A percentile compares a stretch with the other conserved stretches of the same genome.
These are phyloP conservation scores for Chrysosporium queenslandicum DNA, from an alignment of 2,329 filamentous ascomycete genomes.

Conservation along the genomic window DNA sequence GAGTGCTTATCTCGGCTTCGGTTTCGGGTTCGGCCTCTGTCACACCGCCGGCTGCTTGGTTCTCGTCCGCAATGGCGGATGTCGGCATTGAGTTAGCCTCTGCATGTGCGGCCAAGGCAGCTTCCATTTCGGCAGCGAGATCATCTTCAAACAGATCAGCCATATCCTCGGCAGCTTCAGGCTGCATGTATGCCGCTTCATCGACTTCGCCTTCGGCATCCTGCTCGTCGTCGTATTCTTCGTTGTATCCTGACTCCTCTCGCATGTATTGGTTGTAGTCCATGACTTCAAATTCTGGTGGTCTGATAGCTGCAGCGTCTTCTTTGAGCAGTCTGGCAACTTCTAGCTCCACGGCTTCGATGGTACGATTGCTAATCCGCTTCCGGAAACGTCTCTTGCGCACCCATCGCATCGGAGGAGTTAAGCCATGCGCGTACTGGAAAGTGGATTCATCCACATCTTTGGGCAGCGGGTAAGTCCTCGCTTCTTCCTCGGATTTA, in stretches of 20 bases:
- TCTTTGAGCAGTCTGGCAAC: constrained; percentile 63
- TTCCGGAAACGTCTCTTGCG: constrained; percentile 74
- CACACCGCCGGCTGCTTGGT: constrained; percentile 18
- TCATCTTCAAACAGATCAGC: constrained; percentile 34
- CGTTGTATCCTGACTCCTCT: constrained; percentile 38
- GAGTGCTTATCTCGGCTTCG: constrained; percentile 23
- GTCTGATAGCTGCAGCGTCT: constrained; percentile 52
- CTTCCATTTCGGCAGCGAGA: constrained; percentile 38
- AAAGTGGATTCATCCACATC: constrained; percentile 57
- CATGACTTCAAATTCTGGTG: constrained; percentile 54
- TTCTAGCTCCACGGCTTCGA: constrained; percentile 71
- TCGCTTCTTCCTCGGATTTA: constrained; percentile 55
- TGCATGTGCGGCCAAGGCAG: constrained; percentile 32
- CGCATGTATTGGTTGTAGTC: constrained; percentile 44
- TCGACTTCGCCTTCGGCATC: constrained; percentile 43
- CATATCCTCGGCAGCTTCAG: constrained; percentile 24
- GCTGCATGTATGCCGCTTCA: constrained; percentile 19
- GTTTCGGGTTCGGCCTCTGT: constrained; percentile 9
- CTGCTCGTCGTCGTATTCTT: constrained; percentile 39
- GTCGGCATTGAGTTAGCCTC: constrained; percentile 24
- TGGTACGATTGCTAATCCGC: constrained; percentile 69
- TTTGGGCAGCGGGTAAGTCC: constrained; percentile 56
- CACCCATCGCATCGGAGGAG: constrained; percentile 78
- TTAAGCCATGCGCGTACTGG: constrained; percentile 75
- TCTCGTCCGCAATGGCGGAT: constrained; percentile 20